Evolutionary conservation across 2,329 filamentous ascomycete genomes (phyloP).

Genomic region (Aspergillus vadensis): DNA sequence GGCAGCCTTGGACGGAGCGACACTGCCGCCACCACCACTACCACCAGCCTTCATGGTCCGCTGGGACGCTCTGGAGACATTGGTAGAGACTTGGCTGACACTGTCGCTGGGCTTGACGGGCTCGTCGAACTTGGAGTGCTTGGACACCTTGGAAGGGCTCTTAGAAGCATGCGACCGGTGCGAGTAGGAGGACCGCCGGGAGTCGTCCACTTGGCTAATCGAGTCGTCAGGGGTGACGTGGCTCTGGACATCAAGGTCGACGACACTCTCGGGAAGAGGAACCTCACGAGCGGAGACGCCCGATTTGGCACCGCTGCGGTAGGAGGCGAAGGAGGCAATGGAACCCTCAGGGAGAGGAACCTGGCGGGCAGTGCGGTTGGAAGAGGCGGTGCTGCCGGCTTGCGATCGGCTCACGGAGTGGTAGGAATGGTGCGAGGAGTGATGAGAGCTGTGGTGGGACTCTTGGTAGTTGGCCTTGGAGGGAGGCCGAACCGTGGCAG

Average conservation of each 20-base stretch:
- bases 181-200: conserved; percentile 30
- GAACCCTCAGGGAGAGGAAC: conserved; percentile 40
- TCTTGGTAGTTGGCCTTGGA: conserved; percentile 32
- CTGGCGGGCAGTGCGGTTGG: conserved; percentile 39
- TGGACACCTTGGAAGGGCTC: conserved; percentile 29
- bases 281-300: conserved; percentile 29
- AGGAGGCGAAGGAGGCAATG: conserved; percentile 27
- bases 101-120: conserved; percentile 42
- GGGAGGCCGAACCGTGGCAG: conserved; percentile 39
- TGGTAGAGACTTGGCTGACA: conserved; percentile 42
- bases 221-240: conserved; percentile 81
- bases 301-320: conserved; percentile 27
- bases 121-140: conserved; percentile 40
- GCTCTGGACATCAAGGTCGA: conserved; percentile 40
- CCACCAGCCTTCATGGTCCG: conserved; percentile 33
- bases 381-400: conserved; percentile 31
- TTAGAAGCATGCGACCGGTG: conserved; percentile 32
- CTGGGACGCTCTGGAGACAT: conserved; percentile 30
- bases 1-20: conserved; percentile 22
- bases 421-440: conserved; percentile 25
- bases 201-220: conserved; percentile 64
- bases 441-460: conserved; percentile 25
- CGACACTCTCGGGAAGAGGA: conserved; percentile 36
- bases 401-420: conserved; percentile 25
- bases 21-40: conserved; percentile 25